Base-by-base conservation (phyloP, 805 yeast genomes). In the Zygoascus tannicola region DNA sequence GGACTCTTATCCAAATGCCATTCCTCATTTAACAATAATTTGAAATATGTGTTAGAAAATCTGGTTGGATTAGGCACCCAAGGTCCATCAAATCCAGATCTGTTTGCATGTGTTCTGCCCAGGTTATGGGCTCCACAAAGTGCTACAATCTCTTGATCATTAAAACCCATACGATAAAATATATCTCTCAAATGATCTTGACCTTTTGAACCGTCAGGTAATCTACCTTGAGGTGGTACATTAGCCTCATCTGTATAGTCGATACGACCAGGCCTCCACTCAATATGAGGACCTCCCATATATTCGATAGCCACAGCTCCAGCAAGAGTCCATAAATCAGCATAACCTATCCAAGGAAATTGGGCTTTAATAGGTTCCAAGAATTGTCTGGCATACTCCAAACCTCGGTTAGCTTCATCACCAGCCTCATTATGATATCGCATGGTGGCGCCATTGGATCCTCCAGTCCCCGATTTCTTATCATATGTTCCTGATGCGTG, bases 21-120 rank as follows among this genome's bases (percentile, higher is more conserved):
- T 43, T 70, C 71, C 52, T 74, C 83, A 45, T 72, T 51, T 22
- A 75, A 62, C 23, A 75, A 64, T 45, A 73, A 69, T 62, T 67
- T 75, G 65, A 65, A 85, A 61, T 83, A 85, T 35, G 84, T 85
- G 66, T 85, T 86, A 42, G 80, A 70, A 60, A 86, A 81, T 50
- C 69, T 63, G 23, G 81, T 83, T 44, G 92, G 85, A 33, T 82
- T 75, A 44, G 81, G 81, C 32, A 90, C 88, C 95, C 95, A 85
- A 49, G 90, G 87, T 12, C 95, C 94, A 51, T 83, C 92, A 67
- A 71, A 86, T 2, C 94, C 94, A 19, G 86, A 75, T 48, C 78
- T 75, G 50, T 71, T 60, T 47, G 73, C 67, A 56, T 78, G 84
- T 50, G 82, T 76, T 34, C 83, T 68, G 22, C 84, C 84, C 33